Base-by-base conservation (phyloP, 164 flowering plant genomes). In the Macadamia integrifolia region DNA sequence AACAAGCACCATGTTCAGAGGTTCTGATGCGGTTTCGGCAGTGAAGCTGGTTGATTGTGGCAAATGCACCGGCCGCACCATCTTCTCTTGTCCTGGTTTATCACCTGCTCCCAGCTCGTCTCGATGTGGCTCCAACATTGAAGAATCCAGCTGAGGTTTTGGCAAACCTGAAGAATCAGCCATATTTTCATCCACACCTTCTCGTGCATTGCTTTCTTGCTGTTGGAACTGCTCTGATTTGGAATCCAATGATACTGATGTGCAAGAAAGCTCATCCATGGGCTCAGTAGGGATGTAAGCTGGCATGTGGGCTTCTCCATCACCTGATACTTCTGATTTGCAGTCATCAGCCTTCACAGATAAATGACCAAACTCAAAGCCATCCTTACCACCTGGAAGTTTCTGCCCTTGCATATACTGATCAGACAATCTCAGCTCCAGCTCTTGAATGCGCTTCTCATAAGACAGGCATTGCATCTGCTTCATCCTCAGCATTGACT, bases 361-460 rank as follows among this genome's bases (percentile, higher is more conserved):
- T 61, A 75, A 74, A 66, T 68, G 70, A 28, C 63, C 68, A 70
- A 72, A 81, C 17, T 73, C 83, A 69, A 86, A 71, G 4, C 12
- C 78, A 73, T 79, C 78, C 55, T 81, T 85, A 71, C 70, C 72
- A 44, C 42, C 72, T 17, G 83, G 76, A 71, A 75, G 74, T 67
- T 84, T 87, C 67, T 76, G 85, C 50, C 77, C 82, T 69, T 82
- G 83, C 67, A 77, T 58, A 78, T 84, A 88, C 72, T 84, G 91
- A 78, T 89, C 88, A 60, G 96, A 87, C 76, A 95, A 74, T 65
- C 86, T 85, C 75, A 85, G 88, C 75, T 93, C 98, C 69, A 95
- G 79, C 72, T 92, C 98, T 73, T 86, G 88, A 62, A 95, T 95
- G 42, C 98, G 93, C 72, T 88, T 87, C 72, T 91, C 97, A 81